Evolutionary conservation across 2,329 filamentous ascomycete species (phyloP).

Genomic region (Xylariaceae sp.): DNA sequence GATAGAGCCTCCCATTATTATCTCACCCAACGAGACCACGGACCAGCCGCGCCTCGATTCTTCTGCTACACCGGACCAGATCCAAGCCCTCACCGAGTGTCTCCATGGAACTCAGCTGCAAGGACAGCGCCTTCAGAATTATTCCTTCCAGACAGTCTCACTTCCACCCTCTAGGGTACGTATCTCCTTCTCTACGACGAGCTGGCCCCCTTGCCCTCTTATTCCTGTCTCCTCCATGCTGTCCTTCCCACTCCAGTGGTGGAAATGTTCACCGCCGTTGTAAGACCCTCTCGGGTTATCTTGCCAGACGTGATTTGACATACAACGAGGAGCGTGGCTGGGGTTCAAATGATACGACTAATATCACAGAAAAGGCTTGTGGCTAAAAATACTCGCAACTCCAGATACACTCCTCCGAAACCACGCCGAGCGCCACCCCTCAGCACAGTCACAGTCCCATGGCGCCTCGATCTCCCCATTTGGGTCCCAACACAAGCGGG

Average conservation of each 20-base stretch:
- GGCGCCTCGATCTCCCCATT: conserved; percentile 57
- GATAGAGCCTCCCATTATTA: conserved; percentile 47
- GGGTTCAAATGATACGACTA: too few species aligned
- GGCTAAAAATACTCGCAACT: conserved; percentile 16
- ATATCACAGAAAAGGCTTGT: not conserved
- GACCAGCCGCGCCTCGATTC: conserved; percentile 27
- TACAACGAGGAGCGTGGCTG: too few species aligned
- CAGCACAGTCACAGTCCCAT: conserved; percentile 61
- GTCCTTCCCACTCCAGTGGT: not conserved
- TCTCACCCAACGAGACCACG: not conserved
- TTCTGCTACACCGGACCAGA: conserved; percentile 52
- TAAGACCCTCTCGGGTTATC: too few species aligned
- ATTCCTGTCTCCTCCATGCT: not conserved
- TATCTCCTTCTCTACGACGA: too few species aligned
- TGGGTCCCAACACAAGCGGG: conserved; percentile 61
- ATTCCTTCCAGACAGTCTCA: conserved; percentile 85
- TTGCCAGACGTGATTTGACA: too few species aligned
- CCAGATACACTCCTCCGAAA: conserved; percentile 56
- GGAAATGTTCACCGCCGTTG: too few species aligned
- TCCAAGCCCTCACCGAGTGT: conserved; percentile 65
- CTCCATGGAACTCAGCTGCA: conserved; percentile 73
- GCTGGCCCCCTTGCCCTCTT: conserved; percentile 1
- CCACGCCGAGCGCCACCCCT: conserved; percentile 55
- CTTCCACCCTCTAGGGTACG: conserved; percentile 77
- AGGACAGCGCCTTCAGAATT: conserved; percentile 76